Percentiles rank a stretch among this genome's conserved stretches.
phyloP scores from a whole-genome alignment of 2,329 filamentous ascomycete species.

The Volutella citrinella region DNA sequence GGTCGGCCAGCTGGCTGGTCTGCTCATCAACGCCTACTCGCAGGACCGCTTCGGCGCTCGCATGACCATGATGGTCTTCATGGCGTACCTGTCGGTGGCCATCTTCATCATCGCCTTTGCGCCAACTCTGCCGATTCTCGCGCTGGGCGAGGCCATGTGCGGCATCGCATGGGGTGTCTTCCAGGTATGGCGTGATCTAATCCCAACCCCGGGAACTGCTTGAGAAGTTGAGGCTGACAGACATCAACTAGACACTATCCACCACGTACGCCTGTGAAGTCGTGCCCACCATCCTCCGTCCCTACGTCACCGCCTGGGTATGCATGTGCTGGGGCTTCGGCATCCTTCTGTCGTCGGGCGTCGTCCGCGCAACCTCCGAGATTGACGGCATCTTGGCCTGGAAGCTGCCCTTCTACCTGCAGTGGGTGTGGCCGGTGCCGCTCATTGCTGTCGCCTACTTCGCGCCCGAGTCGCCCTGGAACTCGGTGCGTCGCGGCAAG shows the following conservation, averaged over 20 bases:
- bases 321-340: constrained; percentile 44
- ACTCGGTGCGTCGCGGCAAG: constrained; percentile 27
- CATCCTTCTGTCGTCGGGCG: constrained; percentile 38
- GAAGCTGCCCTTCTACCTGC: constrained; percentile 34
- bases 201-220: no score
- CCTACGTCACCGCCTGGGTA: constrained; percentile 39
- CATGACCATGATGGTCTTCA: constrained; percentile 17
- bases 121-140: constrained; percentile 30
- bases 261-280: constrained; percentile 43
- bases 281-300: constrained; percentile 31
- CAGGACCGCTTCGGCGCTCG: constrained; percentile 35
- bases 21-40: constrained; percentile 39
- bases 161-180: constrained; percentile 36
- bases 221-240: not conserved
- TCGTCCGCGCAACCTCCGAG: constrained; percentile 33
- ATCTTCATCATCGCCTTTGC: constrained; percentile 28
- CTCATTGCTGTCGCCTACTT: constrained; percentile 26
- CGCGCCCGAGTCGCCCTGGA: constrained; percentile 28
- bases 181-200: constrained; percentile 9
- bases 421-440: constrained; percentile 32
- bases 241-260: constrained; percentile 31
- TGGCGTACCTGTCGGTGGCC: constrained; percentile 10
- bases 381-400: constrained; percentile 33
- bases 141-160: constrained; percentile 30
- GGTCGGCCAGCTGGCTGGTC: constrained; percentile 42